Evolutionary conservation across 2,329 filamentous ascomycete genomes (phyloP).

Genomic region (Cryphonectria parasitica): DNA sequence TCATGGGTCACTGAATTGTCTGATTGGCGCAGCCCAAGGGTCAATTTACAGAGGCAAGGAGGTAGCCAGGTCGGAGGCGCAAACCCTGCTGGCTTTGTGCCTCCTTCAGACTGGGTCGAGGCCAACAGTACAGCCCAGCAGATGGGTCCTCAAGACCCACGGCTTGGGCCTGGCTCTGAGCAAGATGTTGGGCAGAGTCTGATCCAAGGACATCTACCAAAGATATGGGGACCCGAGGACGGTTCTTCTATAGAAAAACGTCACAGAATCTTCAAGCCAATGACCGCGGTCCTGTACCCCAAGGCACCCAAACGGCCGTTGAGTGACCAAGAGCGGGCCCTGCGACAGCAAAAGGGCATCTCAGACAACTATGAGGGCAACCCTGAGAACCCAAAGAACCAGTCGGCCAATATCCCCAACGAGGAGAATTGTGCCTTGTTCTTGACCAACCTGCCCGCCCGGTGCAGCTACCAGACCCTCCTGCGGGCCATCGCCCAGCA

Average conservation of each 20-base stretch:
- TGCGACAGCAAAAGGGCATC: slow-evolving; percentile 6
- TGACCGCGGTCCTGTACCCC: slow-evolving; percentile 11
- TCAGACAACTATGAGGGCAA: slow-evolving; percentile 23
- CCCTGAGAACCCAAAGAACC: slow-evolving; percentile 21
- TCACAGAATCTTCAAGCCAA: slow-evolving; percentile 16
- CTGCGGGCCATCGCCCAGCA: not conserved
- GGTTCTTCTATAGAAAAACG: not conserved
- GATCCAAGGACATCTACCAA: no score
- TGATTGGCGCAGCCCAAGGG: slow-evolving; percentile 10
- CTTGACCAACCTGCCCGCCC: slow-evolving; percentile 16
- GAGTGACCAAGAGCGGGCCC: not conserved
- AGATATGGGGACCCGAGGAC: not conserved
- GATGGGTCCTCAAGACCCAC: not conserved
- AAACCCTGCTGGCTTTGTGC: not conserved
- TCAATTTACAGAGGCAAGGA: not conserved
- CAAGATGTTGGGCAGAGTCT: not conserved
- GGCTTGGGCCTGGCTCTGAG: not conserved
- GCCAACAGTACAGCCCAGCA: not conserved
- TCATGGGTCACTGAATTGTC: slow-evolving; percentile 9
- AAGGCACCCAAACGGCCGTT: slow-evolving; percentile 9
- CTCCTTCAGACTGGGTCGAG: not conserved
- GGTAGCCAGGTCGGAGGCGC: not conserved
- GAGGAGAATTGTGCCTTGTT: slow-evolving; percentile 22
- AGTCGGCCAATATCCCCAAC: slow-evolving; percentile 23
- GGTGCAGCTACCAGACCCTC: slow-evolving; percentile 15